Base-by-base conservation (phyloP, 345 rosid genomes). In the Euphorbia pulcherrima region DNA sequence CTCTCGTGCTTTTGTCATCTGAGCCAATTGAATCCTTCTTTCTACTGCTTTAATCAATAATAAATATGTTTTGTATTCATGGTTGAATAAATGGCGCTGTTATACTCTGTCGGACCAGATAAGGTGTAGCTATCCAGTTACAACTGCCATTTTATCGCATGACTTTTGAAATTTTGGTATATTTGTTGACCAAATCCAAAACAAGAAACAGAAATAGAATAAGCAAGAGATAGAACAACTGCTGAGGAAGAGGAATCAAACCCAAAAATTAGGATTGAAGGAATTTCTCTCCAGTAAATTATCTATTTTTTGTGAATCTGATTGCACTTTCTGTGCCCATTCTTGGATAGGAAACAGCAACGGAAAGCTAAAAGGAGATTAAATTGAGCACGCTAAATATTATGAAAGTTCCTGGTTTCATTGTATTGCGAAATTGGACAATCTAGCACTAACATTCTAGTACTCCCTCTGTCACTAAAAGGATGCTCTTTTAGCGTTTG, bases 1-100 rank as follows among this genome's bases (percentile, higher is more conserved):
- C 33, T 44, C 29, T 70, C 72, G 8, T 70, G 48, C 33, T 51
- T 69, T 30, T 74, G 17, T 72, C 29, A 26, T 20, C 27, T 56
- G 14, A 21, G 1, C 37, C 33, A 21, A 17, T 29, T 54, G 4
- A n/a, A 64, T 63, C 9, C n/a, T 41, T 67, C 14, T 55, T n/a
- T 72, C 29, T 72, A 27, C 46, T 56, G 64, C 50, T 50, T 18
- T 9, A 17, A 14, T 18, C 58, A 23, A 41, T 26, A 24, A 50
- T 53, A 14, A 30, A 60, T 8, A 33, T 2, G 3, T 6, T 40
- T 55, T 26, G n/a, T n/a, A n/a, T 18, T 17, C 18, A 17, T 62
- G 51, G n/a, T 27, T 41, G 16, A 11, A 61, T 29, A 56, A 27
- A 20, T 26, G 35, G 48, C 10, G 39, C 8, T 61, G 6, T 17